phyloP scores from a whole-genome alignment of 2,329 filamentous ascomycete genomes.

The Aspergillus versicolor region DNA sequence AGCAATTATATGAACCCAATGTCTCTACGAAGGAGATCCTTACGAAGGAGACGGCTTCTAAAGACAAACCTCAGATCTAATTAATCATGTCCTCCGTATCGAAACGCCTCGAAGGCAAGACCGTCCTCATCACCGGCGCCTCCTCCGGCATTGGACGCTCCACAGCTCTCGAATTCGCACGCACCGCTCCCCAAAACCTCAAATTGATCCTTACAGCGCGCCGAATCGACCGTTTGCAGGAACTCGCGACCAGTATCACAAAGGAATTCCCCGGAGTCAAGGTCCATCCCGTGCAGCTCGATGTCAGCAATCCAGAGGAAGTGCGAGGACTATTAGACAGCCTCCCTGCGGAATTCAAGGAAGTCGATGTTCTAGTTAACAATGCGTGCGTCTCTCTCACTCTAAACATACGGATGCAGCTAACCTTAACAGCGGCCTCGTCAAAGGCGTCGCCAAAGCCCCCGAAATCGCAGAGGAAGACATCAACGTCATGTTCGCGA shows the following conservation, averaged over 20 bases:
- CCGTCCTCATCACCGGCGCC: constrained; percentile 2
- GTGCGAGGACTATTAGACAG: background rate
- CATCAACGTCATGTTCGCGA: constrained; percentile 1
- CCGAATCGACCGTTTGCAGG: background rate
- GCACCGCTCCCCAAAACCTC: background rate
- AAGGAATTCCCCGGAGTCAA: background rate
- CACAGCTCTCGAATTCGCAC: constrained; percentile 4
- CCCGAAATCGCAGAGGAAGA: background rate
- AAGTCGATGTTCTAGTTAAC: constrained; percentile 1
- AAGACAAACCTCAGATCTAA: background rate
- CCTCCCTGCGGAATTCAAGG: background rate
- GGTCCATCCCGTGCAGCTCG: background rate
- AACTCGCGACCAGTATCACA: background rate
- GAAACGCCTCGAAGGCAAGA: constrained; percentile 1
- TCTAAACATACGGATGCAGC: background rate
- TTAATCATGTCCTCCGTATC: background rate
- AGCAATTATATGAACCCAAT: too few relatives aligned
- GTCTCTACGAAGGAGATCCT: background rate
- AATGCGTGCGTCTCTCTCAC: background rate
- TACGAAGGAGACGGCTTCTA: background rate
- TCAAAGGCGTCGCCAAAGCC: constrained; percentile 1
- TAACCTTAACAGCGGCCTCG: background rate
- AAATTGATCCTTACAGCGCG: constrained; percentile 2
- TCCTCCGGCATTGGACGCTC: constrained; percentile 3
- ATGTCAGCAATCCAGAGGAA: background rate